A percentile compares a stretch with the other conserved stretches of the same genome.
Conservation (phyloP, 2,329 filamentous ascomycete species). For the Fusarium sp. region DNA sequence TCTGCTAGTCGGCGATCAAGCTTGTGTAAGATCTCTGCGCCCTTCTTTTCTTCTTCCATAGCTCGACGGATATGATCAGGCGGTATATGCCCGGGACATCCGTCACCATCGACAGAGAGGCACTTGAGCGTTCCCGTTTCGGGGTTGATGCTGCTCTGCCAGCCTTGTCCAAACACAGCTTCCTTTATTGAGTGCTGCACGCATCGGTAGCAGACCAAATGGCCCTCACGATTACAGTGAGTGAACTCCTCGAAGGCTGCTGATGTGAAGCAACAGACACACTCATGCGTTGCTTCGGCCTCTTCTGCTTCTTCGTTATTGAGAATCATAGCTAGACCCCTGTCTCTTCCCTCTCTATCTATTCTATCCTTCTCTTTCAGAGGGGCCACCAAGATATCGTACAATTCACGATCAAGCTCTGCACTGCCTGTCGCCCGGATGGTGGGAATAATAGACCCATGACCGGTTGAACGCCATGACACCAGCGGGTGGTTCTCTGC, state of each 20-base stretch:
- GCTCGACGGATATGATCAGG: conserved; percentile 77
- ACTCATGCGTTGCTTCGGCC: conserved; percentile 72
- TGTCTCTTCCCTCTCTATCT: conserved; percentile 64
- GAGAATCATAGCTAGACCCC: conserved; percentile 63
- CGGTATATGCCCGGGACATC: conserved; percentile 81
- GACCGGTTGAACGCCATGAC: conserved; percentile 68
- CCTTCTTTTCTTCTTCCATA: conserved; percentile 75
- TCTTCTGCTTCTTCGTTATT: conserved; percentile 71
- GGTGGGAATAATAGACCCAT: conserved; percentile 68
- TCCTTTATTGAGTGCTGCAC: conserved; percentile 85
- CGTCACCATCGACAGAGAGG: conserved; percentile 77
- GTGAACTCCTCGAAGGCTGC: conserved; percentile 80
- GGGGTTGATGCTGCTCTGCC: conserved; percentile 82
- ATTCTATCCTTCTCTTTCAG: conserved; percentile 59
- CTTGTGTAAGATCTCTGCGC: conserved; percentile 76
- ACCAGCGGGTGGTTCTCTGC: conserved; percentile 73
- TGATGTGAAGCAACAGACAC: conserved; percentile 81
- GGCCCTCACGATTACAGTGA: conserved; percentile 74
- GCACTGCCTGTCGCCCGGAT: conserved; percentile 74
- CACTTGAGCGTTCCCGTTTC: conserved; percentile 82
- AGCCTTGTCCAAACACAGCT: conserved; percentile 92
- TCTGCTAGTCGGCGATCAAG: conserved; percentile 84
- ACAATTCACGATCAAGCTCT: conserved; percentile 73
- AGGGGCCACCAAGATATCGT: conserved; percentile 67
- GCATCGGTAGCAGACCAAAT: conserved; percentile 85